Percentiles rank a stretch among this genome's conserved stretches.
Evolutionary conservation across 495 filamentous ascomycete species (phyloP).

Genomic region (Neurospora sp.): DNA sequence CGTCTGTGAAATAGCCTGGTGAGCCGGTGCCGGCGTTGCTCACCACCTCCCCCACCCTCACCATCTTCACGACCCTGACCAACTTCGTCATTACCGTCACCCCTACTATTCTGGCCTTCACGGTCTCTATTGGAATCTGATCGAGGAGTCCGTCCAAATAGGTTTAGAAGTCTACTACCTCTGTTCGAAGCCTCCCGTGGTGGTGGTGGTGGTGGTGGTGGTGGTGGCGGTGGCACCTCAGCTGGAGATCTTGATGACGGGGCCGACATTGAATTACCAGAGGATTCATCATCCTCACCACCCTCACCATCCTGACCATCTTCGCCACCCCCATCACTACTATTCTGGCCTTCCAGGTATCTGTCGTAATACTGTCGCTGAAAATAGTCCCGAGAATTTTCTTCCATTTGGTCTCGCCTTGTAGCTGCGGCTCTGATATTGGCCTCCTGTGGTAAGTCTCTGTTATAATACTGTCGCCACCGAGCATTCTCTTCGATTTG

Average conservation of each 20-base stretch:
- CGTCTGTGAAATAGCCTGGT: neutral
- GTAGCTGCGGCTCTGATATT: neutral
- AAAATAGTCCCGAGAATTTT: neutral
- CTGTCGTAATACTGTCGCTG: neutral
- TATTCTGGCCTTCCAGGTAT: neutral
- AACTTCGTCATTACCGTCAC: neutral
- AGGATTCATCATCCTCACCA: no score
- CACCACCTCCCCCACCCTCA: neutral
- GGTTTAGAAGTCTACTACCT: no score
- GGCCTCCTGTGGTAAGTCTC: neutral
- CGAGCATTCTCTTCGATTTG: neutral
- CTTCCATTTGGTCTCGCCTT: neutral
- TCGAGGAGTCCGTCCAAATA: no score
- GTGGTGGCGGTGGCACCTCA: neutral
- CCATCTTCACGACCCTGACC: neutral
- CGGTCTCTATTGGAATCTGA: neutral
- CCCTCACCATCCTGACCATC: neutral
- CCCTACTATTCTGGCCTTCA: neutral
- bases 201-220: neutral
- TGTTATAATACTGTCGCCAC: neutral
- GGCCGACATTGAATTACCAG: neutral
- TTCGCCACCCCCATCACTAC: neutral
- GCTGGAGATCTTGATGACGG: neutral
- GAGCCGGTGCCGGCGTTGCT: neutral
- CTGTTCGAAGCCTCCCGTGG: neutral